These are phyloP conservation scores for Pelagophyceae sp. DNA, from an alignment of 352 stramenopile species.

Conservation along the genomic window DNA sequence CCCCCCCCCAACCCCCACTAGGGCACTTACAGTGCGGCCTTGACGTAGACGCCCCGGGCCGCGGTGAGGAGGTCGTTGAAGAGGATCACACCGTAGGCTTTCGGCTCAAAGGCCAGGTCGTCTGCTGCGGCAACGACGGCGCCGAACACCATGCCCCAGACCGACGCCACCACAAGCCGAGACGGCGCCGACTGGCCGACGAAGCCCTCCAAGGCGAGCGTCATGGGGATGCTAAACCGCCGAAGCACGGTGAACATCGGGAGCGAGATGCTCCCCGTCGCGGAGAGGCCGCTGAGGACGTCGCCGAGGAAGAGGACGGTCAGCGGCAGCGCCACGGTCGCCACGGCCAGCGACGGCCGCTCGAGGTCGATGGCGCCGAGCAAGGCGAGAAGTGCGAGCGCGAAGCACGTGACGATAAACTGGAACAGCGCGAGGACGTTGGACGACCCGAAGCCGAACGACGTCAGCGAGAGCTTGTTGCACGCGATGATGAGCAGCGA, in stretches of 20 bases:
- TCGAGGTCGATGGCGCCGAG: conserved; percentile 32
- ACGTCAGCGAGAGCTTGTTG: conserved; percentile 46
- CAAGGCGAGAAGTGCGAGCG: conserved; percentile 24
- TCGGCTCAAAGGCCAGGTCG: conserved; percentile 45
- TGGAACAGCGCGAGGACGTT: conserved; percentile 38
- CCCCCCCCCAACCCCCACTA: too few species aligned
- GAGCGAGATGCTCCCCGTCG: conserved; percentile 43
- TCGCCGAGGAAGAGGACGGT: conserved; percentile 47
- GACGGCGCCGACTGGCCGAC: conserved; percentile 41
- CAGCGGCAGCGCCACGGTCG: conserved; percentile 40
- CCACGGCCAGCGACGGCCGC: conserved; percentile 17
- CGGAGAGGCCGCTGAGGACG: conserved; percentile 44
- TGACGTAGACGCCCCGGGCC: conserved; percentile 45
- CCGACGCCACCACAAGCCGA: conserved; percentile 31
- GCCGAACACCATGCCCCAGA: conserved; percentile 46
- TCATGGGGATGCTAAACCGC: conserved; percentile 46
- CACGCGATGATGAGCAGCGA: conserved; percentile 36
- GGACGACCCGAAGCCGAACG: conserved; percentile 42
- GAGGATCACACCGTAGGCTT: conserved; percentile 46
- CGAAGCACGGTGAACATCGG: conserved; percentile 49
- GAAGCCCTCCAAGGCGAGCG: conserved; percentile 46
- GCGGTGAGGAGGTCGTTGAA: conserved; percentile 51
- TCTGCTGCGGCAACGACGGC: conserved; percentile 44
- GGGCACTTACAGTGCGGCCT: conserved; percentile 36
- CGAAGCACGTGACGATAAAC: conserved; percentile 32